Evolutionary conservation across 441 rosid genomes (phyloP), one percentile per base, ranked within the genome.

Genomic region (Adansonia madagascariensis): DNA sequence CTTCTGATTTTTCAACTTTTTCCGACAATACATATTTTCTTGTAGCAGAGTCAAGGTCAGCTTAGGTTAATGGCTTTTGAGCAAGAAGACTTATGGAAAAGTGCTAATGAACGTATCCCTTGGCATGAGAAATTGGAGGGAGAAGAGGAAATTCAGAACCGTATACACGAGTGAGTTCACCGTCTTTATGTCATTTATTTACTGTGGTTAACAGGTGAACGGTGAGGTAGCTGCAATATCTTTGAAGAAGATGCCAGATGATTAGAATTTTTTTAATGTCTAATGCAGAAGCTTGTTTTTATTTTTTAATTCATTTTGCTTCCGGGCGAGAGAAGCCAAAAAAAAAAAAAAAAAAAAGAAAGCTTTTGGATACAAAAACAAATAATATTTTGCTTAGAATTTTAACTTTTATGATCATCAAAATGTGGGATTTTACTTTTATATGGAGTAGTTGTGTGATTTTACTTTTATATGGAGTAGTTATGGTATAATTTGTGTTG

Each of bases 101-200:
- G 85, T 84, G 99, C 99, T 75, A 90, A 71, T 82, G 92, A 92
- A 74, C 95, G 98, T 74, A 91, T 94, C 78, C 91, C 97, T 83
- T 94, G 99, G 99, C 99, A 96, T 84, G 97, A 91, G 86, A 91
- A 89, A 80, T 83, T 94, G 84, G 96, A 96, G 76, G 99, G 99
- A 31, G 99, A 94, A 82, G 96, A 91, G 77, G 97, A 94, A 79
- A 85, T 92, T 83, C 98, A 94, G 85, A 94, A 92, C 78, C 98
- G 86, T 80, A 92, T 96, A 74, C 99, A 96, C 46, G 98, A 94
- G 99, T 96, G 80, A 84, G 98, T 85, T 78, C 67, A 71, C 46
- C 64, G 60, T 22, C 77, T 67, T 68, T 35, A 35, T 71, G 17
- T 39, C 18, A 31, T 17, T 71, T 71, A 17, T 53, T 53, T 71